phyloP scores from a whole-genome alignment of 2,329 filamentous ascomycete species.

The Talaromyces verruculosus region DNA sequence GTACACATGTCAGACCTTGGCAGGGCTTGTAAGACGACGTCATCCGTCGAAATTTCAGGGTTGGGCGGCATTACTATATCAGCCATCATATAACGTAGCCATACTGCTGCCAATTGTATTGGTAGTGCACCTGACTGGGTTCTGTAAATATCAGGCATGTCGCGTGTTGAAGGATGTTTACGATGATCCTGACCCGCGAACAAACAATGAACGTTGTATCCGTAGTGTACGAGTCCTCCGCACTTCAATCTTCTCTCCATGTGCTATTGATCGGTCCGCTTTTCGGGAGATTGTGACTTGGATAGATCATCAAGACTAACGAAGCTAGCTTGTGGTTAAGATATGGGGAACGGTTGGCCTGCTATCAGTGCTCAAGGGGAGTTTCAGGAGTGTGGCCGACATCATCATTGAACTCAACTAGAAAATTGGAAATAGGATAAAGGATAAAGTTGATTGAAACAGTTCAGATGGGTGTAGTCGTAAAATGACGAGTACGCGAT shows the following conservation, averaged over 20 bases:
- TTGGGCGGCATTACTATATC: neutral
- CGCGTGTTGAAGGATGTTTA: neutral
- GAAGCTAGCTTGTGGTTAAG: neutral
- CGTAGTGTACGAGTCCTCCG: neutral
- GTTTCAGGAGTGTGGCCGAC: neutral
- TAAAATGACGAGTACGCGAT: neutral
- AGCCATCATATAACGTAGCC: neutral
- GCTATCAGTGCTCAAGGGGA: constrained; percentile 1
- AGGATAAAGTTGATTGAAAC: neutral
- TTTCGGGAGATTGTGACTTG: constrained; percentile 5
- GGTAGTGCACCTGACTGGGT: neutral
- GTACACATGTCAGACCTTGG: neutral
- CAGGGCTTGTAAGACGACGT: neutral
- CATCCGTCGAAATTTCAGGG: neutral
- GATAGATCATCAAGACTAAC: neutral
- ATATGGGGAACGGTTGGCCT: neutral
- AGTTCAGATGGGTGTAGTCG: neutral
- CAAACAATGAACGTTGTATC: neutral
- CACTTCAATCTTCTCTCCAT: neutral
- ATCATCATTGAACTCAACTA: neutral
- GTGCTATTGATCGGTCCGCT: neutral
- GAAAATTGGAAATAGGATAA: too few relatives aligned
- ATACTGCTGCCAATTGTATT: neutral
- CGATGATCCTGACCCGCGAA: neutral
- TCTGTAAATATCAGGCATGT: neutral